These are phyloP conservation scores for Henckelia pumila DNA, from an alignment of 257 asterid genomes.

Conservation along the genomic window DNA sequence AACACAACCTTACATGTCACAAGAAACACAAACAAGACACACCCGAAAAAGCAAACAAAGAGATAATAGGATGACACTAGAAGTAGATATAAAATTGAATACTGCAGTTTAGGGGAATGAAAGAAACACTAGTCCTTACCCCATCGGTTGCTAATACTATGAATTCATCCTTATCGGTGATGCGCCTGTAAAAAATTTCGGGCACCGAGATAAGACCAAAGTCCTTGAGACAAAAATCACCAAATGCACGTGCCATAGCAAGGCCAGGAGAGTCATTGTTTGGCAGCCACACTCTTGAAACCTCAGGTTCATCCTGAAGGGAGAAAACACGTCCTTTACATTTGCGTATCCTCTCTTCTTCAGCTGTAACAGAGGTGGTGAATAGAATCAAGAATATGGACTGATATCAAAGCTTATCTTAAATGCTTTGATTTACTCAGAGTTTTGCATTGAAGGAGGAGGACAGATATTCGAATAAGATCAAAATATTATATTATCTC, in stretches of 20 bases:
- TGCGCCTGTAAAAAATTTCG: conserved; percentile 62
- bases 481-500: too few species aligned
- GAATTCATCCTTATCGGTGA: conserved; percentile 71
- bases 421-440: not conserved
- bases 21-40: not conserved
- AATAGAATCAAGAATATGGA: conserved; percentile 4
- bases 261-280: conserved; percentile 80
- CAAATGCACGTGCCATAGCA: conserved; percentile 96
- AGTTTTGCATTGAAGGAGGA: not conserved
- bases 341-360: conserved; percentile 82
- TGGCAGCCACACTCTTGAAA: conserved; percentile 88
- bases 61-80: not conserved
- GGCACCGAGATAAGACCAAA: conserved; percentile 85
- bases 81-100: not conserved
- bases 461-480: not conserved
- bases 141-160: conserved; percentile 83
- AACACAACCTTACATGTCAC: not conserved
- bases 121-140: conserved; percentile 33
- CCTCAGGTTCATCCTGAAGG: conserved; percentile 80
- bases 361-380: conserved; percentile 43
- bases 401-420: not conserved
- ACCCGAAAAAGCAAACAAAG: not conserved
- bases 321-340: conserved; percentile 84
- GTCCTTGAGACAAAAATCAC: conserved; percentile 89
- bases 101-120: not conserved